phyloP scores from a whole-genome alignment of 331 rosid genomes.

The Quercus tomentella region DNA sequence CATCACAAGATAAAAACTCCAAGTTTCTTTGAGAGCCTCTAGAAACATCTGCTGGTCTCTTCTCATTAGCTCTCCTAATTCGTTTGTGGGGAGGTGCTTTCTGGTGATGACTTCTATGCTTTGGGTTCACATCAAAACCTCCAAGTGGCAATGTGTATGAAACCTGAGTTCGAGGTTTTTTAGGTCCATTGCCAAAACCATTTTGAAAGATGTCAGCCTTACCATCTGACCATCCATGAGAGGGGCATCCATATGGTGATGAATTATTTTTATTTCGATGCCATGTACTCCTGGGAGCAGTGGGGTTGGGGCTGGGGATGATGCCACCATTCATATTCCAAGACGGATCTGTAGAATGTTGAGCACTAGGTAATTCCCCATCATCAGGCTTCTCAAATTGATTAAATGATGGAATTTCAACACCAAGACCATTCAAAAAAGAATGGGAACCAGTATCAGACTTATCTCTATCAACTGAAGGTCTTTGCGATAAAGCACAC shows the following conservation, averaged over 20 bases:
- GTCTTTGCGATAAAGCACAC: constrained; percentile 26
- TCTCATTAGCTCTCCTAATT: constrained; percentile 77
- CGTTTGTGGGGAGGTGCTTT: constrained; percentile 70
- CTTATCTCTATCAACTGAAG: constrained; percentile 35
- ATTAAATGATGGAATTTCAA: constrained; percentile 60
- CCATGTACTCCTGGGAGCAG: constrained; percentile 87
- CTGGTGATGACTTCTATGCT: constrained; percentile 43
- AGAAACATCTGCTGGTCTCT: constrained; percentile 53
- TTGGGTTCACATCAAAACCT: constrained; percentile 54
- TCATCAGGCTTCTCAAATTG: constrained; percentile 49
- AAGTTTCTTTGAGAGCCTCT: constrained; percentile 59
- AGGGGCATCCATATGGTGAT: constrained; percentile 46
- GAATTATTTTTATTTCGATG: constrained; percentile 53
- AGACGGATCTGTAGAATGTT: constrained; percentile 49
- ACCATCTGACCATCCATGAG: constrained; percentile 69
- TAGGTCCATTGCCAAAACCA: constrained; percentile 82
- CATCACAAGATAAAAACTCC: constrained; percentile 67
- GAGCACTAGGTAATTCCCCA: constrained; percentile 38
- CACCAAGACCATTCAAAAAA: constrained; percentile 43
- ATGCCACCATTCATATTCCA: constrained; percentile 56
- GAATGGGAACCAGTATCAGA: constrained; percentile 39
- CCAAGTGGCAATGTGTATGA: constrained; percentile 75
- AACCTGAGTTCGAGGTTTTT: constrained; percentile 89
- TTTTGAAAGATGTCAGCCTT: constrained; percentile 55
- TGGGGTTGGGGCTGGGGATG: constrained; percentile 69